phyloP scores from a whole-genome alignment of 495 filamentous ascomycete genomes.

The Penicillium samsonianum region DNA sequence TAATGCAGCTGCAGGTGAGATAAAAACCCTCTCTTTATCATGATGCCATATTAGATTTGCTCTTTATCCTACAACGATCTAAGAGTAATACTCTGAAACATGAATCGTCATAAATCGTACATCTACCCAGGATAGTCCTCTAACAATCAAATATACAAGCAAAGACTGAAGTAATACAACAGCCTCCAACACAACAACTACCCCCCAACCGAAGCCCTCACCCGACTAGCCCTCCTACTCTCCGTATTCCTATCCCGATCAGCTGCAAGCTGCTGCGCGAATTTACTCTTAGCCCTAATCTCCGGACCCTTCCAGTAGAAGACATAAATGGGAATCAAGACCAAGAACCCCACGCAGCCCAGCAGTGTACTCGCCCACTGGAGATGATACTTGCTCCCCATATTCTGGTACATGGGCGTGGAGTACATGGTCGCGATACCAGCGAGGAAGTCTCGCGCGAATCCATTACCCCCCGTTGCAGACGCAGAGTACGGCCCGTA shows the following conservation, averaged over 20 bases:
- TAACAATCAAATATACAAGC: not conserved
- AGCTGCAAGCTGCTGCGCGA: conserved; percentile 38
- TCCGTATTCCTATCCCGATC: conserved; percentile 22
- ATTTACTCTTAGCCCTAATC: conserved; percentile 48
- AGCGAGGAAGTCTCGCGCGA: conserved; percentile 49
- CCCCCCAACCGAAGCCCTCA: conserved; percentile 1
- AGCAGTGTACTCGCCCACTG: conserved; percentile 49
- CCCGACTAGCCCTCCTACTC: conserved; percentile 9
- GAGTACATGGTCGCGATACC: conserved; percentile 51
- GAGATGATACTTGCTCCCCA: conserved; percentile 34
- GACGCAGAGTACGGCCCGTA: conserved; percentile 80
- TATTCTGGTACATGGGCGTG: conserved; percentile 41
- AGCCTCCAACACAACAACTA: not conserved
- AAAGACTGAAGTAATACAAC: not conserved
- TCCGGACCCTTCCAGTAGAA: conserved; percentile 53
- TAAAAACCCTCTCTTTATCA: too few species aligned
- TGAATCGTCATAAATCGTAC: not conserved
- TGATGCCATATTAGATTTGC: too few species aligned
- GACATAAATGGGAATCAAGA: conserved; percentile 50
- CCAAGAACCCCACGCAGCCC: conserved; percentile 42
- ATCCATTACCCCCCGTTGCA: conserved; percentile 71
- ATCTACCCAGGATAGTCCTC: not conserved
- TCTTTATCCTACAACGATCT: too few species aligned
- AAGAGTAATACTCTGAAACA: not conserved
- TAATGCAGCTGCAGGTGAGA: too few species aligned